phyloP scores from a whole-genome alignment of 2,329 filamentous ascomycete species.

The Fusarium pseudograminearum region DNA sequence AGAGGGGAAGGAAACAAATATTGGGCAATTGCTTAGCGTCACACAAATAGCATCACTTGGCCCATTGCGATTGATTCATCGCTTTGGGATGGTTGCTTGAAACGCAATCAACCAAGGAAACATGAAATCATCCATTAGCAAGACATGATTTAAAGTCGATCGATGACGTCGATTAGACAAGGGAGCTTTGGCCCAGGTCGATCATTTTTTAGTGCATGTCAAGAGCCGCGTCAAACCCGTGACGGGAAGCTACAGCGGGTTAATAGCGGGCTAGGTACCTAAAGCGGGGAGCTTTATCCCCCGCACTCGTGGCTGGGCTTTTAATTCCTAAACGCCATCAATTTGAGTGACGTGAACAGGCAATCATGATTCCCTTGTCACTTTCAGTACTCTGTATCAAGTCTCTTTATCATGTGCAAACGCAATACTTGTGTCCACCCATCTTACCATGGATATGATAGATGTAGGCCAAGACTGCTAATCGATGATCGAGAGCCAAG shows the following conservation, averaged over 20 bases:
- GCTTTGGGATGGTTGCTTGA: slow-evolving; percentile 28
- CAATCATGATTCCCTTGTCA: background rate
- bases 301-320: slow-evolving; percentile 13
- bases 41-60: slow-evolving; percentile 21
- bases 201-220: slow-evolving; percentile 32
- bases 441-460: background rate
- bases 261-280: too few species aligned
- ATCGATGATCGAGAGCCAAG: slow-evolving; percentile 23
- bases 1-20: slow-evolving; percentile 18
- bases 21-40: slow-evolving; percentile 31
- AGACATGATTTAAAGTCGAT: slow-evolving; percentile 42
- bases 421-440: background rate
- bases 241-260: slow-evolving; percentile 17
- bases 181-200: slow-evolving; percentile 29
- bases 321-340: slow-evolving; percentile 23
- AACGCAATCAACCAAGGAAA: slow-evolving; percentile 38
- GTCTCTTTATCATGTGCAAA: background rate
- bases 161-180: slow-evolving; percentile 44
- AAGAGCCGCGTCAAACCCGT: slow-evolving; percentile 31
- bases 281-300: background rate
- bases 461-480: slow-evolving; percentile 24
- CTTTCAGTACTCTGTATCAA: background rate
- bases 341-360: slow-evolving; percentile 14
- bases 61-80: slow-evolving; percentile 35
- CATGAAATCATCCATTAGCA: slow-evolving; percentile 16